phyloP scores from a whole-genome alignment of 345 rosid species.

The Salix viminalis region DNA sequence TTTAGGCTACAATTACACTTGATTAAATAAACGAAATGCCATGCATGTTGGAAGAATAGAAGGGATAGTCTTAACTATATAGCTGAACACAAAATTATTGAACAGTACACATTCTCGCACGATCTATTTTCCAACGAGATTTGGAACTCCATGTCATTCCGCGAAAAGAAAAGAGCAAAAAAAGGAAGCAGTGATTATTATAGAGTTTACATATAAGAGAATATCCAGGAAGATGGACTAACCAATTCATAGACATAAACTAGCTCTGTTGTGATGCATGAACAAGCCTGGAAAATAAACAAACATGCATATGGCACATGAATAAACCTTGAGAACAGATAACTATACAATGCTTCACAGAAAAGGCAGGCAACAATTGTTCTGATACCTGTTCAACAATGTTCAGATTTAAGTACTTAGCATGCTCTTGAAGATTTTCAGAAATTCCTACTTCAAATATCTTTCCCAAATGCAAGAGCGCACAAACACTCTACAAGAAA shows the following conservation, averaged over 20 bases:
- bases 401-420: constrained; percentile 56
- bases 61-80: not conserved
- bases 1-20: not conserved
- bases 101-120: not conserved
- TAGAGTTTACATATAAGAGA: not conserved
- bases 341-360: not conserved
- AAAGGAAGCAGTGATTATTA: not conserved
- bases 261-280: constrained; percentile 71
- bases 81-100: not conserved
- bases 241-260: constrained; percentile 89
- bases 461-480: constrained; percentile 79
- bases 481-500: constrained; percentile 58
- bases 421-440: constrained; percentile 61
- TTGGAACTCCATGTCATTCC: not conserved
- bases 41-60: not conserved
- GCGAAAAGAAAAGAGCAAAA: not conserved
- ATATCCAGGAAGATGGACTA: constrained; percentile 20
- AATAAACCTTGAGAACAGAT: not conserved
- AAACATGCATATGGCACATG: not conserved
- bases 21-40: not conserved
- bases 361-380: constrained; percentile 7
- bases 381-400: constrained; percentile 62
- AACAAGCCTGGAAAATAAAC: constrained; percentile 52
- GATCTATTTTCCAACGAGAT: not conserved
- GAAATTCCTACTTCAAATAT: constrained; percentile 83